Evolutionary conservation across 192 early-diverging fungal species (phyloP).

Genomic region (Entomortierella chlamydospora): DNA sequence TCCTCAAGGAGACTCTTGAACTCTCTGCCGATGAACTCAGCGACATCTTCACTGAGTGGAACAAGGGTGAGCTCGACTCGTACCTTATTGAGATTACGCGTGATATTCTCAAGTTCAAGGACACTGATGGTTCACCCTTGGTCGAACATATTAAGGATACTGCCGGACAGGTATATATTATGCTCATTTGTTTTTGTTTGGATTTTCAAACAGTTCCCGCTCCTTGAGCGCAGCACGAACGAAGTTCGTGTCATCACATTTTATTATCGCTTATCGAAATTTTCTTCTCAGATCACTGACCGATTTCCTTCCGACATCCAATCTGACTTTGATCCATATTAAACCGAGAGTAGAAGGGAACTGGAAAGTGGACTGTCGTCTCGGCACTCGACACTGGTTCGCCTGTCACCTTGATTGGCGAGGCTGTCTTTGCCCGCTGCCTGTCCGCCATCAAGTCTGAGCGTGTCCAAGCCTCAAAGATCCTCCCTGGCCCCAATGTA

Average conservation of each 20-base stretch:
- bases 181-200: too few relatives aligned
- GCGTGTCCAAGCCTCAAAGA: constrained; percentile 89
- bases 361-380: constrained; percentile 98
- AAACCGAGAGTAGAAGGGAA: constrained; percentile 78
- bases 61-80: constrained; percentile 96
- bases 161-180: constrained; percentile 88
- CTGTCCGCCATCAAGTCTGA: constrained; percentile 97
- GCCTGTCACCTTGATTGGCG: constrained; percentile 97
- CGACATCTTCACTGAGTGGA: constrained; percentile 92
- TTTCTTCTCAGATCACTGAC: constrained; percentile 3
- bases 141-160: constrained; percentile 97
- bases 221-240: background rate
- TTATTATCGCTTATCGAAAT: background rate
- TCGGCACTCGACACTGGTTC: constrained; percentile 94
- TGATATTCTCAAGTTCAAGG: constrained; percentile 94
- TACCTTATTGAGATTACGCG: constrained; percentile 97
- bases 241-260: background rate
- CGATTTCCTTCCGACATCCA: constrained; percentile 4
- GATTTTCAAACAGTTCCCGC: background rate
- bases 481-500: constrained; percentile 81
- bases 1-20: constrained; percentile 90
- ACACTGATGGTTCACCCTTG: constrained; percentile 85
- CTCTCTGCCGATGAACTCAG: constrained; percentile 89
- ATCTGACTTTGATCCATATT: too few relatives aligned
- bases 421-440: constrained; percentile 98